A percentile compares a stretch with the other conserved stretches of the same genome.
These are phyloP conservation scores for Melastoma malabathricum DNA, from an alignment of 345 rosid genomes.

Conservation along the genomic window DNA sequence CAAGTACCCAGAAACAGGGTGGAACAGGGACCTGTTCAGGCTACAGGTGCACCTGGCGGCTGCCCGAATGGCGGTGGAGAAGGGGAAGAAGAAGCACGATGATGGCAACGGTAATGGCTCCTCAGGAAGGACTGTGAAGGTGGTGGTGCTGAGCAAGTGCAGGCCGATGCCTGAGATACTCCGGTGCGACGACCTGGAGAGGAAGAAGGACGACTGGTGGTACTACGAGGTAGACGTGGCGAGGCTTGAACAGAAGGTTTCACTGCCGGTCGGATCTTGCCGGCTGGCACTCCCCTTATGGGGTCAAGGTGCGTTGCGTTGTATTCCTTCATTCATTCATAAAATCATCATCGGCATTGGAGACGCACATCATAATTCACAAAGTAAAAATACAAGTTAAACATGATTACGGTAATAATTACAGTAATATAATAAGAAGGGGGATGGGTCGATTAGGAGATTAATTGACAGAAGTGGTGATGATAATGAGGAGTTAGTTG, in stretches of 20 bases:
- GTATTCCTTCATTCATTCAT: not conserved
- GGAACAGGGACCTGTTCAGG: constrained; percentile 58
- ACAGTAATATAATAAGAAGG: too few species aligned
- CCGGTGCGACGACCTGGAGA: constrained; percentile 53
- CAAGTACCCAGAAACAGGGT: constrained; percentile 13
- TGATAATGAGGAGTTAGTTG: too few species aligned
- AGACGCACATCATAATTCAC: too few species aligned
- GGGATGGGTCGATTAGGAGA: too few species aligned
- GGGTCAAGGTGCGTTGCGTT: constrained; percentile 27
- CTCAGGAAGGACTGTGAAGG: constrained; percentile 19
- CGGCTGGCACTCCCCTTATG: constrained; percentile 37
- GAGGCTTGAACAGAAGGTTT: constrained; percentile 44
- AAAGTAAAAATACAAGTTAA: too few species aligned
- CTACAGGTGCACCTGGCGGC: constrained; percentile 69
- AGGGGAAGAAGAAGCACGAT: constrained; percentile 13
- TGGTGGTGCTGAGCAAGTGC: constrained; percentile 49
- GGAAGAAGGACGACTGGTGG: constrained; percentile 41
- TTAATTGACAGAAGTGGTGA: too few species aligned
- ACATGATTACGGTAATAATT: too few species aligned
- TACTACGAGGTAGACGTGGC: constrained; percentile 50
- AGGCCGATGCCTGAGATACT: constrained; percentile 82
- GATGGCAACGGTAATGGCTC: not conserved
- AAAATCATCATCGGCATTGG: too few species aligned
- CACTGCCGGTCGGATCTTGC: constrained; percentile 87
- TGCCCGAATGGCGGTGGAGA: constrained; percentile 51